Evolutionary conservation across 2,329 filamentous ascomycete genomes (phyloP), one percentile per base, ranked within the genome.

Genomic region (Dactylonectria estremocensis): DNA sequence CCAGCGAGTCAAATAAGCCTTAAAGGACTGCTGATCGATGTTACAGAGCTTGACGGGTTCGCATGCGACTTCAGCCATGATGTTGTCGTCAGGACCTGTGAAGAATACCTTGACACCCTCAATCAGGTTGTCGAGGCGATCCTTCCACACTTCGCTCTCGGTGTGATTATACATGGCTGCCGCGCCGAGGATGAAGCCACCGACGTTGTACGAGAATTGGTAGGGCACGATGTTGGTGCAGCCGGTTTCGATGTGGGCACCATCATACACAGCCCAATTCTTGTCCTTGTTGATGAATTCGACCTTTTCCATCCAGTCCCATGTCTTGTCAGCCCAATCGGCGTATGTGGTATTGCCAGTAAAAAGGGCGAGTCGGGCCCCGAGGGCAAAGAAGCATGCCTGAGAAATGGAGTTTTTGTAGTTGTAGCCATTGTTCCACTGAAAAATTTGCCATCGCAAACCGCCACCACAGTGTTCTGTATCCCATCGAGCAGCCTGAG

Each of bases 361-460:
- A 78, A 94, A 96, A 24, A 90, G 86, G 0, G 92, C 93, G 5
- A 95, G 84, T 2, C 93, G 89, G 1, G 93, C 89, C 14, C 85
- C 88, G 13, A 91, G 80, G 60, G 89, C 88, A 77, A 90, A 90
- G 79, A 90, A 90, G 67, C 87, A 88, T 1, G 87, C 89, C 71
- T 90, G 88, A 0, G 88, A 90, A 66, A 91, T 90, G 2, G 88
- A 86, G 67, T 91, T 91, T 76, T 91, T 96, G 86, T 95, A 95
- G 74, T 92, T 87, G 80, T 91, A 97, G 14, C 94, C 95, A 46
- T 88, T 90, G 77, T 97, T 96, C 84, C 93, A 95, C 1, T 88
- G 86, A 77, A 93, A 95, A 54, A 97, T 94, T 81, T 97, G 94
- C 93, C 93, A 95, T 69, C 92, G 88, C 57, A 96, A 79, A 6